These are phyloP conservation scores for Xanthoconium separans DNA, from an alignment of 1,284 basidiomycete genomes.

Conservation along the genomic window DNA sequence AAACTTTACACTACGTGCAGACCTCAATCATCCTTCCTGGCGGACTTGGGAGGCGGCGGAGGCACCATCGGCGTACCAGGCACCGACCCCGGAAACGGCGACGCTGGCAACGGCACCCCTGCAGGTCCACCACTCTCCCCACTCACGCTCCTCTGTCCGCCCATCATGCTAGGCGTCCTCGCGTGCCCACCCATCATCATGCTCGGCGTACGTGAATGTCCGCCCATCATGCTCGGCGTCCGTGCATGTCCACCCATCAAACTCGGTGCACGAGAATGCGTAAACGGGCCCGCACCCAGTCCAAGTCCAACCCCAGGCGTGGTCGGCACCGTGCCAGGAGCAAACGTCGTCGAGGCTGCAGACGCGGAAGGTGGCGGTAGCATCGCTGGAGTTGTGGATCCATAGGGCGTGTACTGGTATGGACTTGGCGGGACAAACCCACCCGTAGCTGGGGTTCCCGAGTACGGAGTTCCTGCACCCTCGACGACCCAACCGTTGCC, in stretches of 20 bases:
- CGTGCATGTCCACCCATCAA: slow-evolving; percentile 4
- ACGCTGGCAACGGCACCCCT: slow-evolving; percentile 17
- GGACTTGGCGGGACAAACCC: slow-evolving; percentile 33
- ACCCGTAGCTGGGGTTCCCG: slow-evolving; percentile 36
- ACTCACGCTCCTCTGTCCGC: slow-evolving; percentile 15
- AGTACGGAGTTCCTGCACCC: slow-evolving; percentile 23
- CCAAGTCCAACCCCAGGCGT: slow-evolving; percentile 35
- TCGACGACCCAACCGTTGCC: slow-evolving; percentile 48
- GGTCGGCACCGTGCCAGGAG: slow-evolving; percentile 27
- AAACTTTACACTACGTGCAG: slow-evolving; percentile 1
- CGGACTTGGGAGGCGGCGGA: slow-evolving; percentile 25
- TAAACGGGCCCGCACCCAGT: slow-evolving; percentile 33
- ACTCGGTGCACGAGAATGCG: slow-evolving; percentile 14
- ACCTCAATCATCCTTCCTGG: slow-evolving; percentile 46
- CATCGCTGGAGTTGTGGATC: slow-evolving; percentile 15
- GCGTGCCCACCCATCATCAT: slow-evolving; percentile 9
- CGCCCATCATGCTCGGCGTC: slow-evolving; percentile 2
- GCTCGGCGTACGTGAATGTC: slow-evolving; percentile 9
- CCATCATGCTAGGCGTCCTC: slow-evolving; percentile 8
- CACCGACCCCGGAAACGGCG: slow-evolving; percentile 21
- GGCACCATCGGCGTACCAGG: slow-evolving; percentile 16
- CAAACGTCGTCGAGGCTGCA: slow-evolving; percentile 2
- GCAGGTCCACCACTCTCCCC: slow-evolving; percentile 14
- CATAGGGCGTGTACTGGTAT: slow-evolving; percentile 35
- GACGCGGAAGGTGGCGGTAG: slow-evolving; percentile 4